phyloP scores from a whole-genome alignment of 257 asterid species.

The Voacanga thouarsii region DNA sequence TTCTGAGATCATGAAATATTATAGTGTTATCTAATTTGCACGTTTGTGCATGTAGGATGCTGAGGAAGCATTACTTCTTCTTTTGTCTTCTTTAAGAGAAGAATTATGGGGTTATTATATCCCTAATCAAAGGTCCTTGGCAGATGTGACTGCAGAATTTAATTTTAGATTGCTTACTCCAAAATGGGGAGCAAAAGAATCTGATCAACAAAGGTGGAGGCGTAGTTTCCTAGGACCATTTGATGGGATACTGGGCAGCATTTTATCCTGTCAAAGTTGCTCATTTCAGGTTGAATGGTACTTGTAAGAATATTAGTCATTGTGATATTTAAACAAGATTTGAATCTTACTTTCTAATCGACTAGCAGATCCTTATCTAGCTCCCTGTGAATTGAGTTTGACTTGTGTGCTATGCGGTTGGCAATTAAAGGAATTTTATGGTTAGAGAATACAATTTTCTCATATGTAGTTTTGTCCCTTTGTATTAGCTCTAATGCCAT shows the following conservation, averaged over 20 bases:
- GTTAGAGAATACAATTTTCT: background rate
- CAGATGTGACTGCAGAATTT: conserved; percentile 48
- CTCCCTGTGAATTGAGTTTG: background rate
- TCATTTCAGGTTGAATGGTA: conserved; percentile 91
- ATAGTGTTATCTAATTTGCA: conserved; percentile 12
- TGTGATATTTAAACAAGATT: background rate
- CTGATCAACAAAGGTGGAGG: conserved; percentile 64
- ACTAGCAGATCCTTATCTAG: background rate
- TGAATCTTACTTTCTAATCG: background rate
- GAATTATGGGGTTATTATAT: conserved; percentile 64
- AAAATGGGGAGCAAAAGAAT: conserved; percentile 34
- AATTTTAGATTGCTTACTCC: conserved; percentile 45
- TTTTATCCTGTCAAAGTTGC: conserved; percentile 76
- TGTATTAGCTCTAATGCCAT: background rate
- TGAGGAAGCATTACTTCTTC: conserved; percentile 88
- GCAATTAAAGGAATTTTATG: background rate
- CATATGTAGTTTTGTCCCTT: background rate
- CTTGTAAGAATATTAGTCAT: conserved; percentile 36
- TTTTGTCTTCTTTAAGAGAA: conserved; percentile 71
- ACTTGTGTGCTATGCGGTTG: background rate
- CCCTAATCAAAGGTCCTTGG: conserved; percentile 44
- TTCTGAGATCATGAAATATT: background rate
- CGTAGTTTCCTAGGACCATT: conserved; percentile 76
- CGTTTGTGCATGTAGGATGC: conserved; percentile 67
- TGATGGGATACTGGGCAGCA: conserved; percentile 80